Percentiles rank a stretch among this genome's conserved stretches.
phyloP scores from a whole-genome alignment of 805 yeast genomes.

The Kuraishia piskuri region DNA sequence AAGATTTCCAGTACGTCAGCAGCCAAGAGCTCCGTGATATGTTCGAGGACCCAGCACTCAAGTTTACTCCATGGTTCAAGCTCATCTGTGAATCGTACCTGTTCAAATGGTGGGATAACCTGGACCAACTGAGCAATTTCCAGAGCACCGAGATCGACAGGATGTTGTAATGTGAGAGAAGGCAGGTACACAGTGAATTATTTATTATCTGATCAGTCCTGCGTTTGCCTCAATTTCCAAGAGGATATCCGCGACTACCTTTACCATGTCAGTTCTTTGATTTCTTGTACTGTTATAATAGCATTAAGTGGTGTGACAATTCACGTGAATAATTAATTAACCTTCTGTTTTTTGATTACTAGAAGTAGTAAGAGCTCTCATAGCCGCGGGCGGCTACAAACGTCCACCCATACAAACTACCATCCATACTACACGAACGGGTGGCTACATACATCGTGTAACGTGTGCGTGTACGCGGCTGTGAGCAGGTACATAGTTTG shows the following conservation, averaged over 20 bases:
- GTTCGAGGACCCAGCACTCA: conserved; percentile 55
- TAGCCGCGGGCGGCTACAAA: no score
- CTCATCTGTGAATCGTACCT: conserved; percentile 86
- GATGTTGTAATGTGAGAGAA: conserved; percentile 24
- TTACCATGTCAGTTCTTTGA: neutral
- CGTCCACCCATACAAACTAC: no score
- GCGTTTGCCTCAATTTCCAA: neutral
- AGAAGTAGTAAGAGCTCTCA: no score
- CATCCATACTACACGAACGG: no score
- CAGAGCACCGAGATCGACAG: conserved; percentile 39
- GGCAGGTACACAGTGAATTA: neutral
- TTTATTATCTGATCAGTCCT: no score
- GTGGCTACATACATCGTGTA: no score
- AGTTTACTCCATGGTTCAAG: conserved; percentile 98
- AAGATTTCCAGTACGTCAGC: conserved; percentile 69
- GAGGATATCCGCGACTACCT: neutral
- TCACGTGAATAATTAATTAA: neutral
- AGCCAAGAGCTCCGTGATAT: conserved; percentile 58
- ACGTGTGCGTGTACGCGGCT: neutral
- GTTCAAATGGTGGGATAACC: conserved; percentile 88
- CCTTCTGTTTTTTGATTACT: neutral
- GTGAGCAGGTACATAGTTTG: neutral
- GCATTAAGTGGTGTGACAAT: neutral
- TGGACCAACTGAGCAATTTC: conserved; percentile 48
- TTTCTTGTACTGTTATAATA: neutral